A percentile compares a stretch with the other conserved stretches of the same genome.
These are phyloP conservation scores for Lophiostoma macrostomum DNA, from an alignment of 495 filamentous ascomycete genomes.

Conservation along the genomic window DNA sequence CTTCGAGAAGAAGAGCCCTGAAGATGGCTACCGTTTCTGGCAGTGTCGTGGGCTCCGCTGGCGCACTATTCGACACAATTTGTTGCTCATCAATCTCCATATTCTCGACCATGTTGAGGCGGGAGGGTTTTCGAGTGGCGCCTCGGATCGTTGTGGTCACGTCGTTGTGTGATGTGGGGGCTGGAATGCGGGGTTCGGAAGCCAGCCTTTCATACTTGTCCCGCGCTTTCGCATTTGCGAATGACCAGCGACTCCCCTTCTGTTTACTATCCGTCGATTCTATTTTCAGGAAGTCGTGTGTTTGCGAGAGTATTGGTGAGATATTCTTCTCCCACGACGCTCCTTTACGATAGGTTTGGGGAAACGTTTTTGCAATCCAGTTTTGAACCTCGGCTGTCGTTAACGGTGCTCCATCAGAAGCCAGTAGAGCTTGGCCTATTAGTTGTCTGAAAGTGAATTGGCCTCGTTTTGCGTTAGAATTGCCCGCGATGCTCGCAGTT, in stretches of 20 bases:
- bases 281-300: background rate
- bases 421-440: conserved; percentile 4
- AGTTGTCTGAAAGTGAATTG: conserved; percentile 21
- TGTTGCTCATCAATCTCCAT: background rate
- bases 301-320: background rate
- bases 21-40: too few relatives aligned
- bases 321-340: background rate
- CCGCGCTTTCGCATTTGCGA: background rate
- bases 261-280: background rate
- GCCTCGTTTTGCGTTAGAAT: too few relatives aligned
- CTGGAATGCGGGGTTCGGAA: too few relatives aligned
- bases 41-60: background rate
- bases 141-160: too few relatives aligned
- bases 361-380: background rate
- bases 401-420: background rate
- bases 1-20: too few relatives aligned
- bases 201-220: too few relatives aligned
- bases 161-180: too few relatives aligned
- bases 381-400: background rate
- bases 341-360: background rate
- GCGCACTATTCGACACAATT: background rate
- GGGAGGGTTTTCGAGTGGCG: too few relatives aligned
- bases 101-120: too few relatives aligned
- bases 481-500: too few relatives aligned
- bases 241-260: background rate